Percentiles rank a stretch among this genome's conserved stretches.
Evolutionary conservation across 2,329 filamentous ascomycete genomes (phyloP).

Genomic region (Cladosporium sp.): DNA sequence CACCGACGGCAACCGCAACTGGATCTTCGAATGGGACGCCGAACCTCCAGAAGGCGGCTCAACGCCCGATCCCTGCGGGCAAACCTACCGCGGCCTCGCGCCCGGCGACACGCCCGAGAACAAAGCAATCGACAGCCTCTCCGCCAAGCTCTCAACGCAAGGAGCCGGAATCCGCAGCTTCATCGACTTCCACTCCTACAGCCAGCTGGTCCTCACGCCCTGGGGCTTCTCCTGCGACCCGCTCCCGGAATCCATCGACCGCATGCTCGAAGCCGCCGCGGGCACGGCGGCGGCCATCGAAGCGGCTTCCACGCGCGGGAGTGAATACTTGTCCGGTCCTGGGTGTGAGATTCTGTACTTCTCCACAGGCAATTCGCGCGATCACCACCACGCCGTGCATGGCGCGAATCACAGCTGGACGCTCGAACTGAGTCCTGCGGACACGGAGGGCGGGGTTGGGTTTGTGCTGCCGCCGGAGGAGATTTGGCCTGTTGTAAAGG

Average conservation of each 20-base stretch:
- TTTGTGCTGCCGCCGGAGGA: slow-evolving; percentile 48
- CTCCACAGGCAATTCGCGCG: slow-evolving; percentile 44
- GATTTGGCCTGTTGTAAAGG: slow-evolving; percentile 45
- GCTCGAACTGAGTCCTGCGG: slow-evolving; percentile 40
- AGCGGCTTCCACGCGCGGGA: slow-evolving; percentile 46
- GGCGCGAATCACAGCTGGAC: slow-evolving; percentile 45
- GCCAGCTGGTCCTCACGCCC: slow-evolving; percentile 54
- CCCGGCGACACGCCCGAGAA: slow-evolving; percentile 50
- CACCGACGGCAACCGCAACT: slow-evolving; percentile 58
- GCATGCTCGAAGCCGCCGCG: slow-evolving; percentile 47
- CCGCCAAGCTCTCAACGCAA: slow-evolving; percentile 38
- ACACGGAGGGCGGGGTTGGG: slow-evolving; percentile 44
- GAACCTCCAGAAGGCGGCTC: slow-evolving; percentile 43
- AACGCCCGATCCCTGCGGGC: slow-evolving; percentile 45
- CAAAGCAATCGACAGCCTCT: slow-evolving; percentile 46
- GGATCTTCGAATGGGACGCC: slow-evolving; percentile 48
- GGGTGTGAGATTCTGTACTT: slow-evolving; percentile 61
- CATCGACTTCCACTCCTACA: slow-evolving; percentile 64
- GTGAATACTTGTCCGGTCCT: slow-evolving; percentile 39
- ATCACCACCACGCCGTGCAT: slow-evolving; percentile 42
- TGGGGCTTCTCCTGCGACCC: slow-evolving; percentile 58
- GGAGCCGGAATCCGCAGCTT: slow-evolving; percentile 54
- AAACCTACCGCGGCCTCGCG: slow-evolving; percentile 41
- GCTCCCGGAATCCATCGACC: slow-evolving; percentile 43
- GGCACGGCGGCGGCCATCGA: slow-evolving; percentile 52